phyloP scores from a whole-genome alignment of 495 filamentous ascomycete genomes.

The Cenococcum geophilum region DNA sequence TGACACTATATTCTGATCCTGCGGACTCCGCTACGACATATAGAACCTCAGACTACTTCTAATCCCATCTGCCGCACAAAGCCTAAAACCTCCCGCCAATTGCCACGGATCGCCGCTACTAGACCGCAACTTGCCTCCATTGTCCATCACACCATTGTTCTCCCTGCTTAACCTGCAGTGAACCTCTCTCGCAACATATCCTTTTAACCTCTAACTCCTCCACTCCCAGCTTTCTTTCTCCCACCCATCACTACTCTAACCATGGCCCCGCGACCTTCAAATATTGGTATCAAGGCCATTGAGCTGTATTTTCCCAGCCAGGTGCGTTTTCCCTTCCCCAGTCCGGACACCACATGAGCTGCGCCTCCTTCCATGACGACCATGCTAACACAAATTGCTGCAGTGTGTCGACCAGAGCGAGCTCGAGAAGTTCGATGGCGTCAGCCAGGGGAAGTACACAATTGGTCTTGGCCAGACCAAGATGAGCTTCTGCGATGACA shows the following conservation, averaged over 20 bases:
- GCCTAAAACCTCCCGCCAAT: conserved; percentile 5
- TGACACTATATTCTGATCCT: conserved; percentile 5
- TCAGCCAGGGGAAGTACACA: conserved; percentile 90
- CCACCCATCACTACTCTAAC: conserved; percentile 3
- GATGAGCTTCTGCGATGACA: conserved; percentile 99
- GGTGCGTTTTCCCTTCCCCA: conserved; percentile 50
- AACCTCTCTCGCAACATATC: background rate
- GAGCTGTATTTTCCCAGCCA: conserved; percentile 97
- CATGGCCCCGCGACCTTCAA: conserved; percentile 87
- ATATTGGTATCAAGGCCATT: conserved; percentile 99
- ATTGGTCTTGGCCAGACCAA: conserved; percentile 99
- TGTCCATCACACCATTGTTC: conserved; percentile 12
- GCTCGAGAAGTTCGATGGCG: conserved; percentile 97
- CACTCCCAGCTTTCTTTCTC: background rate
- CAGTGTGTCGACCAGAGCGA: conserved; percentile 96
- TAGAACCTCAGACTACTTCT: conserved; percentile 9
- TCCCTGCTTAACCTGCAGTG: conserved; percentile 28
- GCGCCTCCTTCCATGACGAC: conserved; percentile 14
- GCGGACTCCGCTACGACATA: conserved; percentile 6
- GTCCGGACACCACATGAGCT: background rate
- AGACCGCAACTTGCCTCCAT: conserved; percentile 27
- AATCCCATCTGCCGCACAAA: too few species aligned
- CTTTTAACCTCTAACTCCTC: conserved; percentile 1
- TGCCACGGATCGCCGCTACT: conserved; percentile 29
- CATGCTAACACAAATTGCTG: conserved; percentile 14